phyloP scores from a whole-genome alignment of 1,139 yeast species.

The Debaryomycetaceae sp. region DNA sequence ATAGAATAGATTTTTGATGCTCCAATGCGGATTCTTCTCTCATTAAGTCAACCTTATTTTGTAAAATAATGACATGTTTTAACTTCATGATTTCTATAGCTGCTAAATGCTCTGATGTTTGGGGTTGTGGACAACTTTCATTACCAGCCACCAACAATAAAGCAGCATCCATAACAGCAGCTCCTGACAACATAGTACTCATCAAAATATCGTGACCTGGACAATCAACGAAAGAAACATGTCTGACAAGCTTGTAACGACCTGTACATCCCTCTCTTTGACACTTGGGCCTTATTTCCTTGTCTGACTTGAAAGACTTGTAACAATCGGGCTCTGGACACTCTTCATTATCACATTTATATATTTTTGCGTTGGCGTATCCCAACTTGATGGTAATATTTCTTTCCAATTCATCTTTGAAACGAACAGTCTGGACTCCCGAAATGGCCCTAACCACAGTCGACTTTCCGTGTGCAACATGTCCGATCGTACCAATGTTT shows the following conservation, averaged over 20 bases:
- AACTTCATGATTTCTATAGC: slow-evolving; percentile 99
- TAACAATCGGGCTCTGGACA: slow-evolving; percentile 97
- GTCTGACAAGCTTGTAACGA: slow-evolving; percentile 87
- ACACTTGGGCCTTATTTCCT: slow-evolving; percentile 92
- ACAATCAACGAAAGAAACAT: slow-evolving; percentile 98
- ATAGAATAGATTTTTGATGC: slow-evolving; percentile 88
- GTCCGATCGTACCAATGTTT: slow-evolving; percentile 98
- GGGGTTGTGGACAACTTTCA: slow-evolving; percentile 99
- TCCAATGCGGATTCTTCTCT: slow-evolving; percentile 95
- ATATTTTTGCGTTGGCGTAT: slow-evolving; percentile 97
- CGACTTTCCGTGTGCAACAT: slow-evolving; percentile 98
- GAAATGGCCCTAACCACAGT: slow-evolving; percentile 98
- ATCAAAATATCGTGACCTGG: slow-evolving; percentile 99
- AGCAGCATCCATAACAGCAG: slow-evolving; percentile 99
- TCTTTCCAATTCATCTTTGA: slow-evolving; percentile 98
- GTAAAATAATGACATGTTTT: slow-evolving; percentile 93
- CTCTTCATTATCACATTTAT: slow-evolving; percentile 80
- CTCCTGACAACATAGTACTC: slow-evolving; percentile 99
- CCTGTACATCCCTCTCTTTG: slow-evolving; percentile 79
- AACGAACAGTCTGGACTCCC: slow-evolving; percentile 98
- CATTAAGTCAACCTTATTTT: slow-evolving; percentile 98
- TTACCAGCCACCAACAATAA: slow-evolving; percentile 93
- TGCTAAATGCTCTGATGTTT: slow-evolving; percentile 98
- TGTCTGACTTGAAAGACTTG: slow-evolving; percentile 89
- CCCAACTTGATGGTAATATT: slow-evolving; percentile 98